Conservation (phyloP, 495 filamentous ascomycete genomes). For the Trichoderma gamsii region DNA sequence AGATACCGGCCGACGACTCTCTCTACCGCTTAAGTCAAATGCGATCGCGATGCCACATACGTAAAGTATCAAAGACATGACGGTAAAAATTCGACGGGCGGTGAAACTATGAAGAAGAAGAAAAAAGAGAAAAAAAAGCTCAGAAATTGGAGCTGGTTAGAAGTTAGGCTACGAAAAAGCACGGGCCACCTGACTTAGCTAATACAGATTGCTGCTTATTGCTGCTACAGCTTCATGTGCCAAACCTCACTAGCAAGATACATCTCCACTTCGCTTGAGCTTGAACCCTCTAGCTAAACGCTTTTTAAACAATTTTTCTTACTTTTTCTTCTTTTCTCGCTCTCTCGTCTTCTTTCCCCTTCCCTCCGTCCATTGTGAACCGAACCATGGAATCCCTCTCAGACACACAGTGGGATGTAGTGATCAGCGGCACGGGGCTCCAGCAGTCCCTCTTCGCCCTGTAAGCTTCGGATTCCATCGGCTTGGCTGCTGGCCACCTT, state of each 20-base stretch:
- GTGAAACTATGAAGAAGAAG: constrained; percentile 39
- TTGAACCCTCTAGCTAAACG: constrained; percentile 30
- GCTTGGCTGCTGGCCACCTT: background rate
- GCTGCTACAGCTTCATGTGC: background rate
- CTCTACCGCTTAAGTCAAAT: constrained; percentile 61
- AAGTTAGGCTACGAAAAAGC: background rate
- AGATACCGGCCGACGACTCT: constrained; percentile 82
- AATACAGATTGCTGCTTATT: constrained; percentile 25
- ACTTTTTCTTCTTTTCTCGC: constrained; percentile 20
- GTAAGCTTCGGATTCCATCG: constrained; percentile 51
- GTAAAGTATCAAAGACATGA: constrained; percentile 17
- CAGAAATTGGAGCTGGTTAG: background rate
- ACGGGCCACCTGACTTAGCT: constrained; percentile 15
- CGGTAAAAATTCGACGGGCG: constrained; percentile 6
- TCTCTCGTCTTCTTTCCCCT: constrained; percentile 25
- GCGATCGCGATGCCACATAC: constrained; percentile 39
- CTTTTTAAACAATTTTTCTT: constrained; percentile 23
- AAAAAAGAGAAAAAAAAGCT: constrained; percentile 25
- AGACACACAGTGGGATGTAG: constrained; percentile 82
- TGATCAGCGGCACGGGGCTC: constrained; percentile 84
- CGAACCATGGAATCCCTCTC: constrained; percentile 68
- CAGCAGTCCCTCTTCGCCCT: constrained; percentile 86
- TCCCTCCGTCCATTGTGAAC: constrained; percentile 6
- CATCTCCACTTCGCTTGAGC: constrained; percentile 23
- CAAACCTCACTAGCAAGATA: too few species aligned